Evolutionary conservation across 495 filamentous ascomycete species (phyloP).

Genomic region (Tuber aestivum): DNA sequence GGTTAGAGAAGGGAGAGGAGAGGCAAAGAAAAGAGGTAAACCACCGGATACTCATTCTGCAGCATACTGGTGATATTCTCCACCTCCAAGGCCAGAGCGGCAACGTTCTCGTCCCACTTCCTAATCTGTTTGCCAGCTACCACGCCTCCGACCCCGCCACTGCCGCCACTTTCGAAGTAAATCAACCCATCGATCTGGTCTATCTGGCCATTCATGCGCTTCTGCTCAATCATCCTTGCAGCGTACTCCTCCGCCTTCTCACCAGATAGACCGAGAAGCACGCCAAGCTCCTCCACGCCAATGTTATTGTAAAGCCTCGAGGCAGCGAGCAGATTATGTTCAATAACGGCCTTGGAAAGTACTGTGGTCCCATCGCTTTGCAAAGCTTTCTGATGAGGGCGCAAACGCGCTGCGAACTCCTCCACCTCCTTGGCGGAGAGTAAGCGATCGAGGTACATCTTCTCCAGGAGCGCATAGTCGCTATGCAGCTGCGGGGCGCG

Average conservation of each 20-base stretch:
- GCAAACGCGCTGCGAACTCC: constrained; percentile 72
- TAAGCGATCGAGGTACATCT: constrained; percentile 91
- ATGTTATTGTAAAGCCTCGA: constrained; percentile 89
- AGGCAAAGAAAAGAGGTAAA: constrained; percentile 41
- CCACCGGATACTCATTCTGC: constrained; percentile 64
- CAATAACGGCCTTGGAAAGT: constrained; percentile 85
- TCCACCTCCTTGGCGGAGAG: constrained; percentile 72
- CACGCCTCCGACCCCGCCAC: constrained; percentile 56
- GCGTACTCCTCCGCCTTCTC: constrained; percentile 88
- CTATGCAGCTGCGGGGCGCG: constrained; percentile 61
- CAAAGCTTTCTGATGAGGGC: constrained; percentile 79
- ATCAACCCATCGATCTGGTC: constrained; percentile 91
- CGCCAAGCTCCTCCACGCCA: constrained; percentile 66
- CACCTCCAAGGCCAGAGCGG: constrained; percentile 76
- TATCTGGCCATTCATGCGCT: constrained; percentile 75
- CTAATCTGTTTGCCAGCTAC: constrained; percentile 63
- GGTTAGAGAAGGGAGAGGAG: neutral
- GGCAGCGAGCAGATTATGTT: constrained; percentile 86
- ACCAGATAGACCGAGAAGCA: constrained; percentile 67
- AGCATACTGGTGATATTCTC: constrained; percentile 75
- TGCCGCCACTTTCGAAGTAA: constrained; percentile 67
- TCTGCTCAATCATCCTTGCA: constrained; percentile 92
- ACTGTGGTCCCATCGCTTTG: constrained; percentile 89
- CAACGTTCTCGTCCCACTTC: constrained; percentile 83
- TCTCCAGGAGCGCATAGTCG: constrained; percentile 86